Evolutionary conservation across 495 filamentous ascomycete species (phyloP), one percentile per base, ranked within the genome.

Genomic region (Aspergillus sparsus): DNA sequence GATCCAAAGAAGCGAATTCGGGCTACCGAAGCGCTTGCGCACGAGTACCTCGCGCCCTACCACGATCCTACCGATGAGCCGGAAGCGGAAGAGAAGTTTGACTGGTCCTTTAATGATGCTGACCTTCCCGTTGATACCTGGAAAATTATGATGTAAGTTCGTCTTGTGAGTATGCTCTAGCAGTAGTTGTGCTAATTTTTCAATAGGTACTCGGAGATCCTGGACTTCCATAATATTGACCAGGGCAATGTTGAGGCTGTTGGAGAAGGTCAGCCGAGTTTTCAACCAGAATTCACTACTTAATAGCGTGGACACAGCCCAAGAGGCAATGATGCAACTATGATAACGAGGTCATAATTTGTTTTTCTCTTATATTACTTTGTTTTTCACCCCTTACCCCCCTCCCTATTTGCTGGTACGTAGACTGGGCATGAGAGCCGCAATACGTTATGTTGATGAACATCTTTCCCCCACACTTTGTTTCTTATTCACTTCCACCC

Each of bases 31-130:
- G 94, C 88, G 35, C 84, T 98, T 37, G 88, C 89, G 47, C 91
- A 98, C 71, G 90, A 92, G 61, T 98, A 98, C 70, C 89, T 98
- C 45, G 83, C 92, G 12, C 94, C 94, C 11, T 98, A 98, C 77
- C 94, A 98, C 70, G 94, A 98, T 69, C 93, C 93, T 12, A 92
- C 88, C 15, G 94, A 98, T 69, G 94, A 98, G 78, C 94, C 94
- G 7, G 89, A 90, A 11, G 91, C 94, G 27, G 90, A 96, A 59
- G 93, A 97, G 81, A 98, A 95, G 78, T 98, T 98, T 68, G 94
- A 98, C 71, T 98, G 94, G 94, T 96, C 92, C n/a, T 98, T 98
- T 77, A 98, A 97, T 72, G 93, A 98, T 71, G 95, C 94, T 36
- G 94, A 98, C 77, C 77, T 98, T 58, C 94, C 94, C 0, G 92